Evolutionary conservation across 192 early-diverging fungal species (phyloP).

Genomic region (Backusella macrospora): DNA sequence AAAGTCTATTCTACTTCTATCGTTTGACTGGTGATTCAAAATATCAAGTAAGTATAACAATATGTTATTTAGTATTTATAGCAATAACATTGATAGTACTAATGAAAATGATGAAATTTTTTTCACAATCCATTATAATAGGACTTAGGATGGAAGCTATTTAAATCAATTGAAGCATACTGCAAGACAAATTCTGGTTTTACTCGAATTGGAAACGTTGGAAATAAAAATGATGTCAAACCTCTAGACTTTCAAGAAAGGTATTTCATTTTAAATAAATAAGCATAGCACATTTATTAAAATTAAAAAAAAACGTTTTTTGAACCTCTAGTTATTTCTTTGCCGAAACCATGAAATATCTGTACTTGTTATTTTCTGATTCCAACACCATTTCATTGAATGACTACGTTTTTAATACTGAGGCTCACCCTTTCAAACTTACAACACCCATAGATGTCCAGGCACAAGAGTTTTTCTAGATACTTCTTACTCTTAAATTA

Average conservation of each 20-base stretch:
- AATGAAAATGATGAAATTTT: background rate
- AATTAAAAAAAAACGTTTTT: conserved; percentile 1
- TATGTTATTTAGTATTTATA: background rate
- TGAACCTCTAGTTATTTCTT: conserved; percentile 55
- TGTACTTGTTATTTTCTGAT: conserved; percentile 64
- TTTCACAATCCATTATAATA: background rate
- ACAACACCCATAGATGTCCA: conserved; percentile 27
- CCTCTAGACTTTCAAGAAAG: conserved; percentile 35
- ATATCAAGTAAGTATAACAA: conserved; percentile 47
- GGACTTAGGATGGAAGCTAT: conserved; percentile 70
- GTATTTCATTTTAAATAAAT: conserved; percentile 6
- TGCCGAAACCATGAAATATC: conserved; percentile 76
- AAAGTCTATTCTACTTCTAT: conserved; percentile 78
- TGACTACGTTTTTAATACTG: conserved; percentile 72
- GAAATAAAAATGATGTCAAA: background rate
- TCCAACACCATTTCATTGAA: conserved; percentile 55
- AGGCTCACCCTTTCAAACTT: conserved; percentile 71
- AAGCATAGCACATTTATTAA: background rate
- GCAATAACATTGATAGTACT: background rate
- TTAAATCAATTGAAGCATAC: conserved; percentile 33
- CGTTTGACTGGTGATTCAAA: conserved; percentile 67
- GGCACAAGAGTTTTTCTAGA: conserved; percentile 3
- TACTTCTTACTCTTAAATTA: background rate
- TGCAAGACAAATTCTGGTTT: conserved; percentile 33
- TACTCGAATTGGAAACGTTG: conserved; percentile 29